Evolutionary conservation across 306 rosid species (phyloP), one percentile per base, ranked within the genome.

Genomic region (Casuarina equisetifolia): DNA sequence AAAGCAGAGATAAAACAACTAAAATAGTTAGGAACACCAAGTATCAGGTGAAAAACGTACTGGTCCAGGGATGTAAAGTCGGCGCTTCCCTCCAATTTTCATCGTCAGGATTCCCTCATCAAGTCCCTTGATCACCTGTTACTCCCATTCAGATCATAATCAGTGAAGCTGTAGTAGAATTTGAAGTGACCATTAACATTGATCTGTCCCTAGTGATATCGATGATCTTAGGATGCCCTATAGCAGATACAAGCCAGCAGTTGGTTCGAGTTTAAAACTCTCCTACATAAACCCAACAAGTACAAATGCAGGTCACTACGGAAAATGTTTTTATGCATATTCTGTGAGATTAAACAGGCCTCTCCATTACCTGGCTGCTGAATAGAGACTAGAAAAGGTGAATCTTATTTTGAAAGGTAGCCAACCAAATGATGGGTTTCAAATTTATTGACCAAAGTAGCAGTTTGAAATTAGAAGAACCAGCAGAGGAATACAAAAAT

Each of bases 61-160:
- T 25, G 91, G 25, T 88, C 98, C 97, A 7, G 98, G 98, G 76
- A 94, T 88, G 84, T 87, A 92, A 68, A 94, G 88, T 35, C 98
- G 88, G 36, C 98, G 97, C 84, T 90, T 92, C 76, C 98, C 97
- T 36, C 98, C 97, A 42, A 81, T 77, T 87, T 88, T 94, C 98
- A 94, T 94, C 86, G 83, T 85, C 84, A 94, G 72, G 8, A 94
- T 77, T 48, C 98, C 98, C 88, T 94, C 98, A 82, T 94, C 98
- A 75, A 94, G 98, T 78, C 98, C 98, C 84, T 88, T 88, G 85
- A 94, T 88, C 76, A 94, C 98, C 98, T 94, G 93, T 87, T 86
- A 69, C 59, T 81, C 79, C 73, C 83, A 77, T 49, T 64, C 16
- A 68, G 72, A 81, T 80, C 38, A 70, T 72, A 59, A 76, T 69